Evolutionary conservation across 805 yeast species (phyloP), one percentile per base, ranked within the genome.

Genomic region (Yamadazyma phyllophila): DNA sequence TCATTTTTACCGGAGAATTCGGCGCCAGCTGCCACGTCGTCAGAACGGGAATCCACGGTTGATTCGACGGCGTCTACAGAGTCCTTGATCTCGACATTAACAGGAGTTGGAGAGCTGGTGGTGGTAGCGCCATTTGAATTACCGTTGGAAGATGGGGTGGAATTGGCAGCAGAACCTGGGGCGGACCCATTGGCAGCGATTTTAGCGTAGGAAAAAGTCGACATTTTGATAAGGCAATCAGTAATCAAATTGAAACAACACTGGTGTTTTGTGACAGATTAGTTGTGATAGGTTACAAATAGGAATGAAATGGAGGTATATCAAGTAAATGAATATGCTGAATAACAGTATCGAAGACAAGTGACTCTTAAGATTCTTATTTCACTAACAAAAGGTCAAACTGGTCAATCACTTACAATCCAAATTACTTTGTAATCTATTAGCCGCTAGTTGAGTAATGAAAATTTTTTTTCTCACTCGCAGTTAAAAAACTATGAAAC

Each of bases 161-260:
- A 31, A 36, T 37, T 40, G 26, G 41, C 14, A 20, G 49, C 53
- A 5, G 48, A 48, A 15, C 17, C 40, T 20, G 54, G 44, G 36
- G 43, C 48, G 9, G 49, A 47, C 35, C 69, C 72, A 45, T 61
- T 63, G 48, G 74, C 74, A 50, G 73, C 75, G 43, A 65, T 63
- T 49, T 70, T 67, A 46, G 76, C 76, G 53, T 70, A 70, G 30
- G 75, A 69, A 35, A 68, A 59, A n/a, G 44, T 39, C 31, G 54
- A 44, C 50, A 47, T 47, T 26, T 15, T 31, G 39, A 5, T 6
- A 24, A 36, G 41, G 30, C 27, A 27, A 11, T 20, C 6, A 20
- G 24, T 20, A 20, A 20, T 20, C 6, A 24, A 20, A 36, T 20
- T 36, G 17, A 16, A 20, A 20, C 24, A 20, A 20, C 6, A 20